Base-by-base conservation (phyloP, 78 protist species). In the Dictyostelium capitatum region DNA sequence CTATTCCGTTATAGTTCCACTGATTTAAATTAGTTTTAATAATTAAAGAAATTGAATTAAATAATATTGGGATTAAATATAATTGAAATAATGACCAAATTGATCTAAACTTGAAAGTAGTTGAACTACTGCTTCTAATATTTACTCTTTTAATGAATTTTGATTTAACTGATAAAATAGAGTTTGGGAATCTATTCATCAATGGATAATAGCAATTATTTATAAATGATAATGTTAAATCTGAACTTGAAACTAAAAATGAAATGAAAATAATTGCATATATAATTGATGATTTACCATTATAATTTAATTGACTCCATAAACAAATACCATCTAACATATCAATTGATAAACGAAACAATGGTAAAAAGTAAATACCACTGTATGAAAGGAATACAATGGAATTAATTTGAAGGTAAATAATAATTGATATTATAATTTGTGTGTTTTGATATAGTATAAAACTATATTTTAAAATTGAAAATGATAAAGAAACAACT, bases 311-410 rank as follows among this genome's bases (percentile, higher is more conserved):
- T 8, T 28, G 30, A 7, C n/a, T 28, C 65, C 65, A 57, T 57
- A 57, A 30, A 28, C 72, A 64, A 64, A 25, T 25, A 10, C 46
- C 46, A 64, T 64, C 72, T 12, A 64, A 28, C 32, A 25, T 25
- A 64, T 64, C 72, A 8, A 64, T 30, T 25, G 72, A 28, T 41
- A 64, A n/a, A 25, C 72, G n/a, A 30, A 64, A 64, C 25, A 64
- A 64, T 64, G 72, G 72, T 64, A 64, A 64, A 64, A 64, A n/a
- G 41, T 64, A 64, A 28, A 64, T n/a, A n/a, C n/a, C 25, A 64
- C 72, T 28, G 25, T 25, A 64, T 28, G 72, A 64, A 64, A 25
- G 25, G 72, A 64, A 64, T 64, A 64, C 46, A 8, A 64, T 41
- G n/a, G 72, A 64, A 28, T 64, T 64, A 28, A 28, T 64, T 64